phyloP scores from a whole-genome alignment of 225 moss, liverwort and hornwort species.

The Rhytidiadelphus loreus region DNA sequence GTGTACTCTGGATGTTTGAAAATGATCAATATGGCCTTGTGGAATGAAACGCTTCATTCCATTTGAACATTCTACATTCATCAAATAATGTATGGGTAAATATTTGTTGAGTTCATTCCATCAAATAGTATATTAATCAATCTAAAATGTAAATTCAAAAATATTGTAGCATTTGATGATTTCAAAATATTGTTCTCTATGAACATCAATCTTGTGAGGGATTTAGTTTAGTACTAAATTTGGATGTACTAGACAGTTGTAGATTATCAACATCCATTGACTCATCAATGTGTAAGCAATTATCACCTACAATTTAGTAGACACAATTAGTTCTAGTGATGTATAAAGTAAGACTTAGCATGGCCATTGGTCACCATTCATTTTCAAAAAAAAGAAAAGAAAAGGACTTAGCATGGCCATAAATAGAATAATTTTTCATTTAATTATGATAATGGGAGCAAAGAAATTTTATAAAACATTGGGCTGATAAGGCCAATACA shows the following conservation, averaged over 20 bases:
- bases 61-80: neutral
- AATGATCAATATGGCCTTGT: neutral
- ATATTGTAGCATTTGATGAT: neutral
- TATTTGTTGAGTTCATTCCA: neutral
- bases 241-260: neutral
- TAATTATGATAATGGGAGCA: neutral
- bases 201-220: neutral
- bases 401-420: fast-evolving
- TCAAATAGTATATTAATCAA: neutral
- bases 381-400: too few relatives aligned
- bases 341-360: neutral
- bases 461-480: neutral
- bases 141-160: neutral
- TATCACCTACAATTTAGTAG: neutral
- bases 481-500: neutral
- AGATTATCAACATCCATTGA: neutral
- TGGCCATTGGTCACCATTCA: too few relatives aligned
- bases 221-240: neutral
- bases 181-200: neutral
- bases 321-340: too few relatives aligned
- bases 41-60: neutral
- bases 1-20: neutral
- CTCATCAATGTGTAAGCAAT: neutral
- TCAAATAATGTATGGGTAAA: neutral
- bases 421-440: neutral